Evolutionary conservation across 148 eudicot species (phyloP).

Genomic region (Hydrangea macrophylla): DNA sequence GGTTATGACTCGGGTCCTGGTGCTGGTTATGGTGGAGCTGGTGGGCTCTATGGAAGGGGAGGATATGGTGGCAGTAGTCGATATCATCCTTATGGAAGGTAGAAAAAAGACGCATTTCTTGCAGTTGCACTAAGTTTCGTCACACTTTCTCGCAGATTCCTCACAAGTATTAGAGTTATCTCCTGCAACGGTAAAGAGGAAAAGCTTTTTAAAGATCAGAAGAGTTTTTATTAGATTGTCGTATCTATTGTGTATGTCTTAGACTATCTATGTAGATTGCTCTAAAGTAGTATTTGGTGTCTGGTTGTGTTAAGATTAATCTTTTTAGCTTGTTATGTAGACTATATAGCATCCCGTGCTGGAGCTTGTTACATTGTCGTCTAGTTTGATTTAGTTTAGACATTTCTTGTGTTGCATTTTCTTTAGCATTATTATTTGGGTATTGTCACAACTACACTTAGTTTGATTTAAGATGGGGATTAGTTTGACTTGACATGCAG

Average conservation of each 20-base stretch:
- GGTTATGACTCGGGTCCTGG: conserved; percentile 43
- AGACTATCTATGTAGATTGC: not conserved
- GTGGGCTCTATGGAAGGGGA: conserved; percentile 53
- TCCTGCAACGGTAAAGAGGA: conserved; percentile 21
- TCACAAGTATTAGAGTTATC: conserved; percentile 34
- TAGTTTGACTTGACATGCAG: too few species aligned
- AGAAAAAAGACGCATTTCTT: conserved; percentile 36
- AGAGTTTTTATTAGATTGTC: conserved; percentile 15
- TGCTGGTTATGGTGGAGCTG: conserved; percentile 45
- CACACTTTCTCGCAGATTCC: conserved; percentile 17
- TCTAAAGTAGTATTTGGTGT: conserved; percentile 1
- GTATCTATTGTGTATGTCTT: conserved; percentile 3
- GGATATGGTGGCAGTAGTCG: conserved; percentile 64
- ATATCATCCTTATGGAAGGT: conserved; percentile 71
- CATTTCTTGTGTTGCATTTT: not conserved
- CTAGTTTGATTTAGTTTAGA: conserved; percentile 14
- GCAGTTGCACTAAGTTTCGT: conserved; percentile 35
- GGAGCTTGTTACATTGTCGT: conserved; percentile 5
- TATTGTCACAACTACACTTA: not conserved
- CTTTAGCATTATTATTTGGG: conserved; percentile 9
- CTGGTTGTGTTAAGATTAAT: conserved; percentile 11
- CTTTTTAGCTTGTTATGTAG: conserved; percentile 11
- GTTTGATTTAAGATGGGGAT: conserved; percentile 6
- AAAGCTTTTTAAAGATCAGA: conserved; percentile 29
- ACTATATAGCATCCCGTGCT: not conserved